Conservation (phyloP, 192 early-diverging fungal genomes). For the Allomyces arbusculus region DNA sequence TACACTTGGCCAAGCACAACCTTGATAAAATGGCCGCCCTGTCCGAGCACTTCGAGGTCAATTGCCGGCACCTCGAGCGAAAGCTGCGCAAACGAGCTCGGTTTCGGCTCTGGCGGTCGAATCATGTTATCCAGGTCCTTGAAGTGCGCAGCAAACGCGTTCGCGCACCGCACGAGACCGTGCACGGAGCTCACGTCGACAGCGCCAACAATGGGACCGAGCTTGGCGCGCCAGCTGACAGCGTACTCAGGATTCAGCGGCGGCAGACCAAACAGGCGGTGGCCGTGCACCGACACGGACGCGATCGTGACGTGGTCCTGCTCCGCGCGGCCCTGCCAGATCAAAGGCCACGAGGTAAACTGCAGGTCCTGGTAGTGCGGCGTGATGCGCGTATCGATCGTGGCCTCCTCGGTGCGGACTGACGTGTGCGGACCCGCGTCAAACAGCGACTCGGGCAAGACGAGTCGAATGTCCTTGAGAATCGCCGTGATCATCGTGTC, state of each 20-base stretch:
- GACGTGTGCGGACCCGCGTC: too few species aligned
- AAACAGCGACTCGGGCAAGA: neutral
- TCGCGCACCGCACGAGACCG: neutral
- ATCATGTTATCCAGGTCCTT: neutral
- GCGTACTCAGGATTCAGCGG: constrained; percentile 13
- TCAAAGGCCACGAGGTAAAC: neutral
- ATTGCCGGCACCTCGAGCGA: neutral
- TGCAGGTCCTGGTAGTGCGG: neutral
- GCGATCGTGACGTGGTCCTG: neutral
- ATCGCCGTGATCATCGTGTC: neutral
- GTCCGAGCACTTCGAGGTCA: neutral
- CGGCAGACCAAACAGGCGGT: constrained; percentile 1
- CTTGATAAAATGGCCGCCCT: neutral
- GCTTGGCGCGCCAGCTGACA: constrained; percentile 8
- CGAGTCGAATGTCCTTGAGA: neutral
- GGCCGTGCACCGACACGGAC: neutral
- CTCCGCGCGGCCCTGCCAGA: neutral
- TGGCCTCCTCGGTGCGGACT: neutral
- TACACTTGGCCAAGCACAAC: neutral
- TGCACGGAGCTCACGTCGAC: neutral
- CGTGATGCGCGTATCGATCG: neutral
- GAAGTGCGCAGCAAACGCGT: neutral
- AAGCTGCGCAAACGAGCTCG: neutral
- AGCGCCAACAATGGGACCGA: neutral
- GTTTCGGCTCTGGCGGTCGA: neutral